A percentile compares a stretch with the other conserved stretches of the same genome.
phyloP scores from a whole-genome alignment of 2,329 filamentous ascomycete species.

The Aspergillus ochraceus region DNA sequence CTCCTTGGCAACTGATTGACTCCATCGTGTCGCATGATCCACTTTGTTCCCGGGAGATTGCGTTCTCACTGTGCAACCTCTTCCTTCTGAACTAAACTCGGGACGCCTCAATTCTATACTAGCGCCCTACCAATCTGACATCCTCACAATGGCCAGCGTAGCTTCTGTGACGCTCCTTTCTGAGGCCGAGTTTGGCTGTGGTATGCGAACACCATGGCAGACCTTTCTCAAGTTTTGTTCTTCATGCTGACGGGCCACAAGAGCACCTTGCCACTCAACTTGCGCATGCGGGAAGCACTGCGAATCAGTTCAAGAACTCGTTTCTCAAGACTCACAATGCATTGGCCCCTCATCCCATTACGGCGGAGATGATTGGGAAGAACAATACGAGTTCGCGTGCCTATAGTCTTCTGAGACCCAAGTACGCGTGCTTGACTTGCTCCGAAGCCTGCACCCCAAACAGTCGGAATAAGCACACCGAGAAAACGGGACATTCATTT shows the following conservation, averaged over 20 bases:
- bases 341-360: constrained; percentile 28
- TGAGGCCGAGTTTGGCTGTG: constrained; percentile 43
- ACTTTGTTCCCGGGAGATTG: neutral
- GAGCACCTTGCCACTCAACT: constrained; percentile 41
- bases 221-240: neutral
- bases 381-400: constrained; percentile 23
- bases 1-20: constrained; percentile 3
- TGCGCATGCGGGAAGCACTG: constrained; percentile 31
- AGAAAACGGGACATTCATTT: constrained; percentile 42
- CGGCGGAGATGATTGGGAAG: constrained; percentile 19
- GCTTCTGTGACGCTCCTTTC: constrained; percentile 34
- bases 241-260: constrained; percentile 24
- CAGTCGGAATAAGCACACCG: constrained; percentile 36
- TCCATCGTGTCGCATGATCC: neutral
- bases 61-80: neutral
- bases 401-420: constrained; percentile 35
- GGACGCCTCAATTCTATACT: neutral
- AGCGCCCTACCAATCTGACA: neutral
- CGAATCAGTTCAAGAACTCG: constrained; percentile 36
- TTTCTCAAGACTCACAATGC: constrained; percentile 34
- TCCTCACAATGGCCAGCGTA: constrained; percentile 34
- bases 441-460: constrained; percentile 31
- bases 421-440: constrained; percentile 42
- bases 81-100: neutral
- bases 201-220: constrained; percentile 27